phyloP scores from a whole-genome alignment of 2,329 filamentous ascomycete species.

The Ploettnerulaceae sp. region DNA sequence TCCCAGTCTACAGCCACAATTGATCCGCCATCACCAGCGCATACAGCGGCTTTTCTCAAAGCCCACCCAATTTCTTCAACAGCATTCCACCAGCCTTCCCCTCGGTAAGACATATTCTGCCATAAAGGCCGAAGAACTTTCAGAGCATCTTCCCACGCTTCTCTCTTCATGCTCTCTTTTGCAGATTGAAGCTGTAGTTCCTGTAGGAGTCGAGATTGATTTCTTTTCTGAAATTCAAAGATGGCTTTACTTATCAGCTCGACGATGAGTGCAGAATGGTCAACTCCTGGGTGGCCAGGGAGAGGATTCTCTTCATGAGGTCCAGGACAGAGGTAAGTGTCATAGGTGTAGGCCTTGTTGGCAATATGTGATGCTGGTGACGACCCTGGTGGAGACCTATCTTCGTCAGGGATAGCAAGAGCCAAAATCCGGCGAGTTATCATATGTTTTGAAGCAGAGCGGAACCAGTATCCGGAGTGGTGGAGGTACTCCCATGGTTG shows the following conservation, averaged over 20 bases:
- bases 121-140: slow-evolving; percentile 52
- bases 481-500: slow-evolving; percentile 61
- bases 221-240: slow-evolving; percentile 48
- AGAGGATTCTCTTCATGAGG: slow-evolving; percentile 57
- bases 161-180: slow-evolving; percentile 47
- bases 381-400: slow-evolving; percentile 46
- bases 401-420: slow-evolving; percentile 54
- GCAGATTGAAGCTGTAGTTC: slow-evolving; percentile 53
- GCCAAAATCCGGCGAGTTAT: slow-evolving; percentile 50
- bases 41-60: slow-evolving; percentile 52
- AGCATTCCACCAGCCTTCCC: slow-evolving; percentile 55
- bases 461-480: slow-evolving; percentile 64
- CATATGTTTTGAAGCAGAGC: slow-evolving; percentile 53
- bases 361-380: slow-evolving; percentile 44
- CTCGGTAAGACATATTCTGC: slow-evolving; percentile 51
- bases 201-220: slow-evolving; percentile 48
- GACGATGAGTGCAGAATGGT: slow-evolving; percentile 53
- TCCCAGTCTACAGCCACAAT: slow-evolving; percentile 63
- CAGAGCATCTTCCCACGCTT: slow-evolving; percentile 50
- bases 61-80: slow-evolving; percentile 57
- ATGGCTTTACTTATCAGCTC: slow-evolving; percentile 48
- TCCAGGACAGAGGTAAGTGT: slow-evolving; percentile 62
- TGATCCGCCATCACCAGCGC: slow-evolving; percentile 48
- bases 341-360: slow-evolving; percentile 53
- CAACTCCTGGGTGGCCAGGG: slow-evolving; percentile 42